Conservation (phyloP, 2,329 filamentous ascomycete species). For the Diaporthe destruens region DNA sequence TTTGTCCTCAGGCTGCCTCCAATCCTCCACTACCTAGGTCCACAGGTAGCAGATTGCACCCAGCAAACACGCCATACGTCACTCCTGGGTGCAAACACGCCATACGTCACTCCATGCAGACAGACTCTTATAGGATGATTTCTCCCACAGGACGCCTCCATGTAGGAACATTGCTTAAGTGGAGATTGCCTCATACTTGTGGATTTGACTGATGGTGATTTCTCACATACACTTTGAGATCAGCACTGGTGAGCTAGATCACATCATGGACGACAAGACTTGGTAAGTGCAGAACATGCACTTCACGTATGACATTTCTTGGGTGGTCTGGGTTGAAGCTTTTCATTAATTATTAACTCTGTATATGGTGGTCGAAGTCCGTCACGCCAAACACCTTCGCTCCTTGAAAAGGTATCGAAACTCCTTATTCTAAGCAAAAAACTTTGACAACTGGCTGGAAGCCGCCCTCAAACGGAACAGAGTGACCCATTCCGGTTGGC, state of each 20-base stretch:
- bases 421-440: not conserved
- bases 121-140: no score
- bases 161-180: no score
- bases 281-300: not conserved
- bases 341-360: not conserved
- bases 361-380: not conserved
- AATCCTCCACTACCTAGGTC: no score
- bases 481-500: not conserved
- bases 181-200: no score
- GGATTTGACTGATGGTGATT: not conserved
- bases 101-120: no score
- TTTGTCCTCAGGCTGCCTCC: no score
- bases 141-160: no score
- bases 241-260: not conserved
- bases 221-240: not conserved
- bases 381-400: not conserved
- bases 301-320: not conserved
- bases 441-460: not conserved
- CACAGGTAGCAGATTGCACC: no score
- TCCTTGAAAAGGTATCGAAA: not conserved
- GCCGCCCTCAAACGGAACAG: not conserved
- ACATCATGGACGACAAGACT: not conserved
- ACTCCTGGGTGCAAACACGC: no score
- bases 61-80: no score
- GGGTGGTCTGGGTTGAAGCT: not conserved